A percentile compares a stretch with the other conserved stretches of the same genome.
Conservation (phyloP, 352 stramenopile genomes). For the Globisporangium takayamanum region DNA sequence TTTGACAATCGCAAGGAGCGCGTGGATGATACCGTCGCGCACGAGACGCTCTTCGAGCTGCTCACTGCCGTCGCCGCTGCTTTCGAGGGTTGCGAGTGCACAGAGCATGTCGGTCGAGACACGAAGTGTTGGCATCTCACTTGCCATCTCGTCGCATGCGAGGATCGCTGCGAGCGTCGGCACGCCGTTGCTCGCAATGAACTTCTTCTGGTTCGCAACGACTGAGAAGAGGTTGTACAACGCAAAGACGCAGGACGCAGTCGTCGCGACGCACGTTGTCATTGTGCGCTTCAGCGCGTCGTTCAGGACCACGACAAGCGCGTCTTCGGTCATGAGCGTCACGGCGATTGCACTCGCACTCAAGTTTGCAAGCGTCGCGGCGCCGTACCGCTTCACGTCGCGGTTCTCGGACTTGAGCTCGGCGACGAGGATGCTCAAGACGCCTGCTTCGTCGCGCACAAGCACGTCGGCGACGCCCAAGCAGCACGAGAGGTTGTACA, state of each 20-base stretch:
- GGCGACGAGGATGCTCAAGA: constrained; percentile 56
- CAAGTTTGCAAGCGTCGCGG: constrained; percentile 59
- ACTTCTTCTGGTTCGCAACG: constrained; percentile 47
- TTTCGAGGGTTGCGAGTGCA: constrained; percentile 43
- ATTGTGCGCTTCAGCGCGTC: constrained; percentile 65
- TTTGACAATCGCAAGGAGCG: constrained; percentile 53
- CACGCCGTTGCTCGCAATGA: constrained; percentile 57
- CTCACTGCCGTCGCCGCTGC: constrained; percentile 1
- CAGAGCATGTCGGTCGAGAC: constrained; percentile 67
- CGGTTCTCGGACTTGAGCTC: constrained; percentile 61
- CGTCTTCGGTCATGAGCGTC: constrained; percentile 55
- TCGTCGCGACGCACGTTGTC: constrained; percentile 45
- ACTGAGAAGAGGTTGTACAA: constrained; percentile 67
- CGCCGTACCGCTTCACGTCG: constrained; percentile 60
- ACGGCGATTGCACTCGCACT: constrained; percentile 42
- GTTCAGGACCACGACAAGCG: constrained; percentile 41
- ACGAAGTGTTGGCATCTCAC: constrained; percentile 35
- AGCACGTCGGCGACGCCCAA: constrained; percentile 38
- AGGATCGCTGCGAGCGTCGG: constrained; percentile 60
- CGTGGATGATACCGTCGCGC: constrained; percentile 61
- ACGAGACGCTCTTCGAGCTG: constrained; percentile 62
- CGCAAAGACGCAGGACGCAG: constrained; percentile 52
- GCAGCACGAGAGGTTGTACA: constrained; percentile 77
- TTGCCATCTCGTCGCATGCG: constrained; percentile 34
- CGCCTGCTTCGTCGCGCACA: constrained; percentile 62